Evolutionary conservation across 805 yeast species (phyloP).

Genomic region (Middelhovenomyces tepae): DNA sequence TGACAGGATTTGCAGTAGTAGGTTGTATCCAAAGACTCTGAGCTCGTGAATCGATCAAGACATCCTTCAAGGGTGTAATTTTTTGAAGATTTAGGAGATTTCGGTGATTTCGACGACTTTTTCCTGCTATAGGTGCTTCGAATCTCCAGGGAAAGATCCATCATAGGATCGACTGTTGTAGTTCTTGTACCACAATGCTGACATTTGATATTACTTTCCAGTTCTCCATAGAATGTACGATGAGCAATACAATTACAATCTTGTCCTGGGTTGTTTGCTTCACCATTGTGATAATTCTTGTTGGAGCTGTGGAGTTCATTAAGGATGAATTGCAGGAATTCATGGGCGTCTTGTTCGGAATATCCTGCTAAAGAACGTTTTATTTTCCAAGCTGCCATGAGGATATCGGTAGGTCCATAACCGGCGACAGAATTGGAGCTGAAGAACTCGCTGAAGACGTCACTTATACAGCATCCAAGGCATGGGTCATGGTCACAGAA

Average conservation of each 20-base stretch:
- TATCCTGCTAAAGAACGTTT: conserved; percentile 86
- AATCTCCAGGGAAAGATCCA: conserved; percentile 81
- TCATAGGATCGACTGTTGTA: conserved; percentile 73
- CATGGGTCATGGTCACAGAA: conserved; percentile 34
- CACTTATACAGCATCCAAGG: conserved; percentile 78
- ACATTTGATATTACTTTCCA: conserved; percentile 52
- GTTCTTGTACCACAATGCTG: conserved; percentile 59
- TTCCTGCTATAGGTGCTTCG: conserved; percentile 5
- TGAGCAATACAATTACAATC: no score
- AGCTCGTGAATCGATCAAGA: conserved; percentile 64
- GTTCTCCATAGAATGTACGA: conserved; percentile 79
- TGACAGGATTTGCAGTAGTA: conserved; percentile 65
- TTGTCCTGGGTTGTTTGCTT: background rate
- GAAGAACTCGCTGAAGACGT: conserved; percentile 65
- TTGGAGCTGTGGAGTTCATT: conserved; percentile 64
- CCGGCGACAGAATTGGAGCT: conserved; percentile 55
- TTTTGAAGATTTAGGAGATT: conserved; percentile 23
- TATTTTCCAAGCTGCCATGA: conserved; percentile 75
- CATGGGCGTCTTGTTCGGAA: conserved; percentile 98
- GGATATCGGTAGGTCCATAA: conserved; percentile 70
- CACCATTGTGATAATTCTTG: conserved; percentile 14
- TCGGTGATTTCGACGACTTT: conserved; percentile 10
- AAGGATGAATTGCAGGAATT: conserved; percentile 85
- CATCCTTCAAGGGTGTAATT: conserved; percentile 45
- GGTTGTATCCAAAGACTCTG: conserved; percentile 66